phyloP scores from a whole-genome alignment of 192 early-diverging fungal species.

The Coemansia sp. region DNA sequence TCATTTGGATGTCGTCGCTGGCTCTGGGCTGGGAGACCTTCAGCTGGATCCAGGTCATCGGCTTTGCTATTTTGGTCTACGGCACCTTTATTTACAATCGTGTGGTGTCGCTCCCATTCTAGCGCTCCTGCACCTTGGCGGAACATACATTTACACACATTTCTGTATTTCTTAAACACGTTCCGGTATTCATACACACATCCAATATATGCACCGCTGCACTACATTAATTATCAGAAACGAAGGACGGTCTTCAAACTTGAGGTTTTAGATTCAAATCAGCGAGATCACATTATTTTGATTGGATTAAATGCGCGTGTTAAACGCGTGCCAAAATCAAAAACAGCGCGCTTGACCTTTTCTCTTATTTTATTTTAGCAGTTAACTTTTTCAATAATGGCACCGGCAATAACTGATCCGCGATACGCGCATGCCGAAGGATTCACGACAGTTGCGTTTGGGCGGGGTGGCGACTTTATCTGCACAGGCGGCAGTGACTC shows the following conservation, averaged over 20 bases:
- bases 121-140: neutral
- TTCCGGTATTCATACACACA: neutral
- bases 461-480: slow-evolving; percentile 23
- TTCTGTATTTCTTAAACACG: neutral
- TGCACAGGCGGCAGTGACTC: slow-evolving; percentile 52
- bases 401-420: slow-evolving; percentile 19
- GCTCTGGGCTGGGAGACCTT: slow-evolving; percentile 95
- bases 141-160: neutral
- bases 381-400: slow-evolving; percentile 11
- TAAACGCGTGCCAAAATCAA: too few relatives aligned
- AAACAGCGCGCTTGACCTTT: too few relatives aligned
- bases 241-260: too few relatives aligned
- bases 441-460: slow-evolving; percentile 46
- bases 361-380: too few relatives aligned
- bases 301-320: neutral
- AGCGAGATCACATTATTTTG: neutral
- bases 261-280: neutral
- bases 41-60: slow-evolving; percentile 88
- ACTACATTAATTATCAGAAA: too few relatives aligned
- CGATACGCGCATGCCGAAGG: slow-evolving; percentile 51
- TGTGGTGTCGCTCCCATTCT: slow-evolving; percentile 58
- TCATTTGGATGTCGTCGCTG: slow-evolving; percentile 92
- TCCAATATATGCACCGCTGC: neutral
- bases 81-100: slow-evolving; percentile 93
- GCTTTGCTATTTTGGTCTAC: slow-evolving; percentile 67